Base-by-base conservation (phyloP, 192 early-diverging fungal species). In the Cetraspora pellucida region DNA sequence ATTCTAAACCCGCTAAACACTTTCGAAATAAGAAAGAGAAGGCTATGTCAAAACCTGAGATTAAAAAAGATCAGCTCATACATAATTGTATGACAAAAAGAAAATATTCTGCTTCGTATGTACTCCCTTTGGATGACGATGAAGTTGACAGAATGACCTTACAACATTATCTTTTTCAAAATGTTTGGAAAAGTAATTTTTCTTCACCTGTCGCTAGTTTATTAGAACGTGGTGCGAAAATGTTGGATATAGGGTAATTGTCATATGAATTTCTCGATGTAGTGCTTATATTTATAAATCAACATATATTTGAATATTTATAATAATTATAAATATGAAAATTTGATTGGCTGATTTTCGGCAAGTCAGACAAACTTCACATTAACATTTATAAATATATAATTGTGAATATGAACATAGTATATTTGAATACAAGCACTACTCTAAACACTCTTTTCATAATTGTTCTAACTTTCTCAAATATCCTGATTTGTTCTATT, bases 161-260 rank as follows among this genome's bases (percentile, higher is more conserved):
- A 30, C 68, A 71, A 50, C 68, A 71, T 71, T 71, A 71, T 54
- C 23, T 71, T 7, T 71, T 52, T 50, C 47, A 50, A 50, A 16
- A 52, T 54, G 27, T 71, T 50, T 71, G 68, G 68, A 14, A 50
- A 19, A 9, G 47, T 23, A 21, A 71, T 71, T 71, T 71, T 71
- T 71, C 68, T 28, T 47, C 68, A n/a, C 68, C 68, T 23, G 68
- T 71, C 6, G 47, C 50, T 16, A n/a, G 13, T 52, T 19, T 28
- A 50, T 54, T 71, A 21, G 25, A 14, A 50, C 9, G 2, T 71
- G 68, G 68, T 54, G 46, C 45, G 9, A 28, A 54, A 71, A 46
- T 71, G 13, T 50, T 71, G 28, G 68, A 71, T 25, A 46, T 71
- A 17, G 68, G 68, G 68, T 71, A 54, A 52, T 44, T 52, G 10